Evolutionary conservation across 2,329 filamentous ascomycete species (phyloP).

Genomic region (Nigrospora oryzae): DNA sequence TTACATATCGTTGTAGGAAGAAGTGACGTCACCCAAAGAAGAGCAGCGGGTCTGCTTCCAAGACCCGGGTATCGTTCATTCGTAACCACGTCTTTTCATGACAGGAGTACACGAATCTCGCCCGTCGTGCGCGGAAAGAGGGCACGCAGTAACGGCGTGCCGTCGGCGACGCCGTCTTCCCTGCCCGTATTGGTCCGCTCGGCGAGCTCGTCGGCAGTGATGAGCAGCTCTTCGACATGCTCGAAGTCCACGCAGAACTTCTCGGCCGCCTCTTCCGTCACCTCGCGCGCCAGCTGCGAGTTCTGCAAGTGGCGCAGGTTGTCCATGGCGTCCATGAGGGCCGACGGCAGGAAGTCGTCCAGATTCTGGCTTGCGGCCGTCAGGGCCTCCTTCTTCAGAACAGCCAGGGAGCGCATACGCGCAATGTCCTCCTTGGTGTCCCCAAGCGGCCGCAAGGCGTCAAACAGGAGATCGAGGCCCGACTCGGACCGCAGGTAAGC

Average conservation of each 20-base stretch:
- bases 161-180: conserved; percentile 13
- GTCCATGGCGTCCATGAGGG: conserved; percentile 83
- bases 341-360: conserved; percentile 87
- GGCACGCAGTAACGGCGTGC: conserved; percentile 25
- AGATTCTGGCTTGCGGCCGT: conserved; percentile 63
- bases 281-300: conserved; percentile 59
- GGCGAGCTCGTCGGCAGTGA: conserved; percentile 29
- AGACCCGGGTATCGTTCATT: background rate
- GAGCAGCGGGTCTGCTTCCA: too few relatives aligned
- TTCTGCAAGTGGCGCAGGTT: conserved; percentile 69
- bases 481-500: conserved; percentile 67
- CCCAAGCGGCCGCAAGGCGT: conserved; percentile 36
- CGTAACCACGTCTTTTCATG: conserved; percentile 20
- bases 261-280: conserved; percentile 77
- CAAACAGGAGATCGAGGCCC: conserved; percentile 58
- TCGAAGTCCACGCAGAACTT: conserved; percentile 82
- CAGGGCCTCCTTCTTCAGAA: conserved; percentile 54
- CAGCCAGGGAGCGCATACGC: conserved; percentile 42
- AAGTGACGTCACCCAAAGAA: too few relatives aligned
- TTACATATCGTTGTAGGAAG: too few relatives aligned
- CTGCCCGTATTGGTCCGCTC: conserved; percentile 10
- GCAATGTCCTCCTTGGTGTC: conserved; percentile 38
- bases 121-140: conserved; percentile 51
- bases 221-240: conserved; percentile 41
- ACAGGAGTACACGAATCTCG: conserved; percentile 52